Base-by-base conservation (phyloP, 495 filamentous ascomycete species). In the Tetracladium marchalianum region DNA sequence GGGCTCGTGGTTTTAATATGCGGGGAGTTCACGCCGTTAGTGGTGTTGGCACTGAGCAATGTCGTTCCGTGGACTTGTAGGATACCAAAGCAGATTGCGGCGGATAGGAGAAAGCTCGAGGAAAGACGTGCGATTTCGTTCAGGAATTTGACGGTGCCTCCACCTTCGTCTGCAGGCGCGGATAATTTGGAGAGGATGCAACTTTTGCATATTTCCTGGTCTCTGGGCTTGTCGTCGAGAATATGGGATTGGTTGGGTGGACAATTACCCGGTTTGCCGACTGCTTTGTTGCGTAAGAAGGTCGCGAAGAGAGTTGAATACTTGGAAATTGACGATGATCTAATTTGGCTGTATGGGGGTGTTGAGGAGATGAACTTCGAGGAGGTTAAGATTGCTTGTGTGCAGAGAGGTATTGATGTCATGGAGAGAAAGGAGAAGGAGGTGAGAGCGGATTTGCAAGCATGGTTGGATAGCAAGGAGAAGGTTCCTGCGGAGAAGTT, bases 1-100 rank as follows among this genome's bases (percentile, higher is more conserved):
- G 75, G 59, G 0, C 16, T 94, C 2, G 58, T 95, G 2, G 69
- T 94, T 1, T 44, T 89, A 0, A 37, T 93, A 33, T 87, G 81
- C 58, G 92, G 87, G 2, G 90, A 96, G 58, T 80, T 92, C 60
- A 86, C 87, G 6, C 87, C 90, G 0, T 51, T 96, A 1, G 59
- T 92, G 6, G 72, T 82, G 0, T 61, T 82, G 5, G 66, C 84
- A n/a, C 63, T 90, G 13, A 77, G 77, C 5, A 66, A 68, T 7
- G 62, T 87, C 31, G 82, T 92, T 11, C 90, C 90, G 0, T 74
- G 70, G 45, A 84, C 86, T 0, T 94, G 90, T 58, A 76, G 87
- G 1, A 79, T 95, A 9, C 92, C 92, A 0, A 59, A 56, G 34
- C 90, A 96, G 63, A 56, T 84, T 0, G 65, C 67, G 11, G 69